Conservation (phyloP, 2,329 filamentous ascomycete genomes). For the Fusarium phyllophilum region DNA sequence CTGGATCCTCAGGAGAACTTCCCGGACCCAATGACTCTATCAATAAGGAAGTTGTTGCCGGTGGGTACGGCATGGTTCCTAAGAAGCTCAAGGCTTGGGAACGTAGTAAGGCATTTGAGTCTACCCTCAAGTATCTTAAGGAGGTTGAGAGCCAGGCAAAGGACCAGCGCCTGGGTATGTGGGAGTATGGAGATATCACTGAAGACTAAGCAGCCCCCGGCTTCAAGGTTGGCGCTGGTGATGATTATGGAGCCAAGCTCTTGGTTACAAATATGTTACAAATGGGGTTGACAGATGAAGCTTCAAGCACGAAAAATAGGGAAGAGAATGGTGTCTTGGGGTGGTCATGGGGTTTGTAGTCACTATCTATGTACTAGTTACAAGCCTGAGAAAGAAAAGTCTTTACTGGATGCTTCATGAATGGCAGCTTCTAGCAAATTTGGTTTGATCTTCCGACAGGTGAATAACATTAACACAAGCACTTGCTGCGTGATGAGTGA, state of each 20-base stretch:
- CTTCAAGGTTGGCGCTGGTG: background rate
- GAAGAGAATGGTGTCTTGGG: constrained; percentile 23
- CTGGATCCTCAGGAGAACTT: constrained; percentile 66
- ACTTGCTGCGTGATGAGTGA: background rate
- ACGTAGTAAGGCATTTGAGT: constrained; percentile 72
- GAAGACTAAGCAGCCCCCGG: constrained; percentile 72
- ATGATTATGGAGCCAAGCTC: constrained; percentile 10
- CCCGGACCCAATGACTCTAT: constrained; percentile 77
- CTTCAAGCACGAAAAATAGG: constrained; percentile 17
- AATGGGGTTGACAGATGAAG: constrained; percentile 5
- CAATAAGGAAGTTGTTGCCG: constrained; percentile 86
- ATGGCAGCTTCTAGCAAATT: background rate
- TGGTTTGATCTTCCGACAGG: background rate
- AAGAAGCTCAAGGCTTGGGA: constrained; percentile 94
- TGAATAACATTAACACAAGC: constrained; percentile 26
- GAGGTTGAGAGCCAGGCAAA: constrained; percentile 83
- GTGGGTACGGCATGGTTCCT: constrained; percentile 90
- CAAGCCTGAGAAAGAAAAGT: constrained; percentile 4
- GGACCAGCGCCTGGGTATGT: constrained; percentile 84
- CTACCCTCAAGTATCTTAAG: constrained; percentile 77
- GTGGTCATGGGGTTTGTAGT: background rate
- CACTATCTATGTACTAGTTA: constrained; percentile 16
- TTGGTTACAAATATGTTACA: constrained; percentile 25
- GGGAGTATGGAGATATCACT: constrained; percentile 97
- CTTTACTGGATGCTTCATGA: background rate